Evolutionary conservation across 805 yeast species (phyloP), one percentile per base, ranked within the genome.

Genomic region (Schizosaccharomyces lindneri): DNA sequence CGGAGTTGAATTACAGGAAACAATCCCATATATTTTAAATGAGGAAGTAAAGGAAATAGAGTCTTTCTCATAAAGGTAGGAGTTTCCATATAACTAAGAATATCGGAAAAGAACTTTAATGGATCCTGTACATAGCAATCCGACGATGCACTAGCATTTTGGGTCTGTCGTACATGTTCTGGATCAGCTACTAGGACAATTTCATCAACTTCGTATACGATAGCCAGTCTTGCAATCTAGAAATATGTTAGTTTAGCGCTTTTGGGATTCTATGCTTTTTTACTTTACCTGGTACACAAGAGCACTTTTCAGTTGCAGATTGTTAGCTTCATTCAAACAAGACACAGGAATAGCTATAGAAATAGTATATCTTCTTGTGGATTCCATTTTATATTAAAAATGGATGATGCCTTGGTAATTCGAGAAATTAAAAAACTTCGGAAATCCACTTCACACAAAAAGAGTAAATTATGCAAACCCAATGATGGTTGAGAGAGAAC

Each of bases 11-110:
- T 21, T 48, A 43, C 11, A 19, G 61, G 61, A 13, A 59, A 46
- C 55, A 19, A 46, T 11, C 61, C 32, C n/a, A 55, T 43, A 24
- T 36, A 29, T n/a, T 48, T 43, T n/a, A 59, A 17, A n/a, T 21
- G 51, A 17, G 39, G 61, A 48, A 39, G n/a, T 24, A 59, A 19
- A n/a, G 61, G 61, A 43, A 59, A 59, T 13, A 59, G n/a, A 15
- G 11, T 27, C n/a, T 59, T 59, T 4, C 61, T 36, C 31, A 59
- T 19, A 31, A 36, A 59, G 29, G 32, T 9, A 17, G 61, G 61
- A 15, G 61, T 43, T 43, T 59, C 61, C 11, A 59, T 24, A 27
- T 43, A 59, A 17, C 29, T 7, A 15, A 59, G 31, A 9, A 59
- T n/a, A 15, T 27, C 29, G 6, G 31, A 29, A n/a, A 59, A 17